Conservation (phyloP, 495 filamentous ascomycete genomes). For the Aspergillus ostianus region DNA sequence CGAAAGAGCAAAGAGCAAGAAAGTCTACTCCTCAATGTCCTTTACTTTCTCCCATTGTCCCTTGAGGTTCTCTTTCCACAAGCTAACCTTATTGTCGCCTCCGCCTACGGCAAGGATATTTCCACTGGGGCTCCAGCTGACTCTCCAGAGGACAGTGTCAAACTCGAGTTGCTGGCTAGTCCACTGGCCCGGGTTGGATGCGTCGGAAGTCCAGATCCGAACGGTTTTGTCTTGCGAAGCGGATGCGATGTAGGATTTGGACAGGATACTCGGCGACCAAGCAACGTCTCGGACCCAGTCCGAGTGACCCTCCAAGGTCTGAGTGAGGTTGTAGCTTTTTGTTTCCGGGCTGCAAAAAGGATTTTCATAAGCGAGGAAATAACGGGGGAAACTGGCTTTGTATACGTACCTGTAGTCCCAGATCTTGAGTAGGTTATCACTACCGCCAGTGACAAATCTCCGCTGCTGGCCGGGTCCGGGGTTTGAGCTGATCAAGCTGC, state of each 20-base stretch:
- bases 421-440: constrained; percentile 87
- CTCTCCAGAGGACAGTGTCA: constrained; percentile 87
- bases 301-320: constrained; percentile 72
- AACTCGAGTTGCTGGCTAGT: constrained; percentile 78
- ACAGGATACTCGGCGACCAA: constrained; percentile 90
- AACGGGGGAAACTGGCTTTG: not conserved
- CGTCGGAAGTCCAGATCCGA: constrained; percentile 87
- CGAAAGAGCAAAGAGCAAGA: constrained; percentile 12
- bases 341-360: constrained; percentile 42
- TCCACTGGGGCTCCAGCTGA: constrained; percentile 96
- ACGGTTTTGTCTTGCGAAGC: constrained; percentile 97
- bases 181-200: constrained; percentile 66
- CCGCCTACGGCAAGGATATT: constrained; percentile 93
- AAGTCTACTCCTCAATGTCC: constrained; percentile 81
- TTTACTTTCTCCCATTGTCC: constrained; percentile 92
- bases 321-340: constrained; percentile 51
- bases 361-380: not conserved
- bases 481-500: constrained; percentile 71
- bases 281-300: constrained; percentile 99
- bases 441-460: constrained; percentile 90
- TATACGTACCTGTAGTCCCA: constrained; percentile 65
- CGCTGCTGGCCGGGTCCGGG: constrained; percentile 60
- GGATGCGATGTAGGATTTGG: constrained; percentile 92
- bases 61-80: constrained; percentile 60
- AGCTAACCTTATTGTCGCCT: constrained; percentile 92